Evolutionary conservation across 768 basidiomycete species (phyloP), one percentile per base, ranked within the genome.

Genomic region (Cystobasidium ongulense): DNA sequence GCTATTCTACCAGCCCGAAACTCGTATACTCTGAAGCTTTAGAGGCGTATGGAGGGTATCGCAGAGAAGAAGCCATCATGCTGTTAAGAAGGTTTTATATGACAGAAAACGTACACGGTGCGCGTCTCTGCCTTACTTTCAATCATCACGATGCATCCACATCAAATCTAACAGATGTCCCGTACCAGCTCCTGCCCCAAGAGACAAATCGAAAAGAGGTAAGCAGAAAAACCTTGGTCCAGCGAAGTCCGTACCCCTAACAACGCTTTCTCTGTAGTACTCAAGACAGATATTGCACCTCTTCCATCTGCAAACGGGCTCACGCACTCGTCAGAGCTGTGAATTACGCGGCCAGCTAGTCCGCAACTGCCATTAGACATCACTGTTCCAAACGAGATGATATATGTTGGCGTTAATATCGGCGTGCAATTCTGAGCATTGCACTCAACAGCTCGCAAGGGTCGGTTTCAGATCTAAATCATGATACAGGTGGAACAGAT

Each of bases 51-150:
- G 89, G 90, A 4, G 91, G 91, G 5, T 90, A 88, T 79, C 84
- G 85, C 76, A 84, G 91, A 27, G 89, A 92, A 79, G 90, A 91
- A 74, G 90, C 91, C 1, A 93, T 94, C 78, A 86, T 93, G 86
- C 84, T 91, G 36, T 81, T 93, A 17, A 87, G 92, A 5, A 86
- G 89, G 36, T 93, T 94, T 82, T 95, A 93, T 82, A 86, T 97
- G 78, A 93, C 91, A 0, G 92, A 96, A 80, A 98, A 99, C 80
- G 84, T 84, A 7, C 92, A 94, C 78, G 95, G 95, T 93, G 85
- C 79, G n/a, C 17, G 61, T 62, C 17, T 33, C 31, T 53, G 54
- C 35, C 29, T 11, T 62, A 31, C 53, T 25, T 36, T 17, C 27
- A 18, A 41, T 11, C 23, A 68, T 52, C 35, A 63, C 75, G 31